Base-by-base conservation (phyloP, 1,139 yeast genomes). In the Saccharomyces hybrid region DNA sequence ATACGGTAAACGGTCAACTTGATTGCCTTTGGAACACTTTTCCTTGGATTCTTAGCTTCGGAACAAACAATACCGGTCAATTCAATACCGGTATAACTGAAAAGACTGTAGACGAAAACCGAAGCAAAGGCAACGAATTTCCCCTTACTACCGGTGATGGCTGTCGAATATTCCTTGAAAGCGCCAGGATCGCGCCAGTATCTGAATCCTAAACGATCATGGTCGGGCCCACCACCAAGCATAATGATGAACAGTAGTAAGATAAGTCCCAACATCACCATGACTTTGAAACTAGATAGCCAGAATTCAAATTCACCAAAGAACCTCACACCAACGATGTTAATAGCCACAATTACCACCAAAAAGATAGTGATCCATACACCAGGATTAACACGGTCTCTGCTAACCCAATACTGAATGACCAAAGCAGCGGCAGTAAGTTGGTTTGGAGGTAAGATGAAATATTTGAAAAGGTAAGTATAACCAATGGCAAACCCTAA, bases 21-120 rank as follows among this genome's bases (percentile, higher is more conserved):
- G 66, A 86, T 82, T 52, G 95, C 95, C 69, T 80, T 82, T 64
- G 93, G 93, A 61, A 87, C 84, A 58, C 86, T 79, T 64, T 78
- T 77, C 72, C 93, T 78, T 59, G 95, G 95, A 69, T 86, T 81
- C 61, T 79, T 76, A 57, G 90, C 84, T 73, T 87, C 95, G 57
- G 88, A 88, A 63, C 86, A 86, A 20, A 89, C 84, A 63, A 86
- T 81, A 68, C 83, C 84, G 49, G 81, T 81, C 63, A 86, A 75
- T 71, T 87, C 95, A n/a, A 89, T 82, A 67, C 95, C 95, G 54
- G 82, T 75, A 68, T 78, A 87, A 30, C 89, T 87, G 66, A 86
- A 86, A 9, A 85, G 84, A n/a, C 90, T 87, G 55, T 82, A 79
- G 56, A 84, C 89, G 62, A 85, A 76, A 14, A 82, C 87, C 8